Conservation (phyloP, 257 asterid species). For the Solanum paucissectum region DNA sequence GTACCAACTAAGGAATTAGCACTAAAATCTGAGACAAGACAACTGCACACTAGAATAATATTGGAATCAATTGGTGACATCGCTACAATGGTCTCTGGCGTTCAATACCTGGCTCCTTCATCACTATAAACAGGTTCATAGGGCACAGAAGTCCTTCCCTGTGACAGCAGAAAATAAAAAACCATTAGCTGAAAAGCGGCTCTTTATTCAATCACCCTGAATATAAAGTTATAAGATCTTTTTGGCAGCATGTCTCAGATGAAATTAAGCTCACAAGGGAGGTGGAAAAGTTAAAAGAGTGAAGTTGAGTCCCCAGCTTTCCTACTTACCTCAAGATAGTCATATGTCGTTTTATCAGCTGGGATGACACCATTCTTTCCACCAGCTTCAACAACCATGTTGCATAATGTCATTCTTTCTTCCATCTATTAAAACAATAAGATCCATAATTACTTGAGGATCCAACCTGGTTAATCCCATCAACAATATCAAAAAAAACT, state of each 20-base stretch:
- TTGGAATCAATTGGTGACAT: neutral
- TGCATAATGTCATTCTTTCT: slow-evolving; percentile 99
- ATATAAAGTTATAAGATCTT: neutral
- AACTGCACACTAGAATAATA: neutral
- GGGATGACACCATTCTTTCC: slow-evolving; percentile 40
- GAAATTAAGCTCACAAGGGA: neutral
- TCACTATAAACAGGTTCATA: slow-evolving; percentile 87
- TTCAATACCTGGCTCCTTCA: slow-evolving; percentile 71
- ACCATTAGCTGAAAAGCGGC: neutral
- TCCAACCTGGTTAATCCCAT: neutral
- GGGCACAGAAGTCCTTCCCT: slow-evolving; percentile 84
- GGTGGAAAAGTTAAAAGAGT: neutral
- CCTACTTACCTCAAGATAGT: slow-evolving; percentile 74
- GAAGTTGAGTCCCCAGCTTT: neutral
- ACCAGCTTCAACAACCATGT: slow-evolving; percentile 88
- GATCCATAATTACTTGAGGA: neutral
- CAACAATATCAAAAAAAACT: slow-evolving; percentile 5
- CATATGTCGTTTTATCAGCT: slow-evolving; percentile 80
- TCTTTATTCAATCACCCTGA: neutral
- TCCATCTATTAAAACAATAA: slow-evolving; percentile 56
- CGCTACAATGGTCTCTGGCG: neutral
- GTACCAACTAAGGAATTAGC: neutral
- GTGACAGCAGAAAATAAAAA: slow-evolving; percentile 10
- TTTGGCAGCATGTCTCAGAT: neutral
- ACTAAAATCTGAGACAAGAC: neutral